A percentile compares a stretch with the other conserved stretches of the same genome.
These are phyloP conservation scores for Candida frijolesensis DNA, from an alignment of 1,139 yeast species.

Conservation along the genomic window DNA sequence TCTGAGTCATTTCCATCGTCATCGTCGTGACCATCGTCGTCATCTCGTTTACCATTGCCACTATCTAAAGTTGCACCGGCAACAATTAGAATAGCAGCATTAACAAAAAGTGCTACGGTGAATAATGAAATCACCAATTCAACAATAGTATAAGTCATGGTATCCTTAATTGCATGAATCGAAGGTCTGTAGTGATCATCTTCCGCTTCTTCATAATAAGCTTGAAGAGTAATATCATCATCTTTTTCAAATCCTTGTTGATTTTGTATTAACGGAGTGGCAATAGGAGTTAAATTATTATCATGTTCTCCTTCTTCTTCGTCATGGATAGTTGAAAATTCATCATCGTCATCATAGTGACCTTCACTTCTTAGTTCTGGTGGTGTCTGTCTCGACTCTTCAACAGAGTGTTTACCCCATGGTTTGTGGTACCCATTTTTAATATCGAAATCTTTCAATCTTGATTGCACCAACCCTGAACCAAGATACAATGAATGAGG, in stretches of 20 bases:
- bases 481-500: slow-evolving; percentile 94
- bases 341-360: background rate
- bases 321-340: background rate
- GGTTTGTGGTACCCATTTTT: slow-evolving; percentile 57
- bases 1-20: slow-evolving; percentile 52
- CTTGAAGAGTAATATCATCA: slow-evolving; percentile 27
- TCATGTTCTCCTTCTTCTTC: slow-evolving; percentile 9
- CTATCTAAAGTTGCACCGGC: slow-evolving; percentile 67
- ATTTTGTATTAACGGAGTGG: slow-evolving; percentile 11
- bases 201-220: slow-evolving; percentile 20
- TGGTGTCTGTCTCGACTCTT: slow-evolving; percentile 2
- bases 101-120: slow-evolving; percentile 78
- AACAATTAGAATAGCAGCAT: slow-evolving; percentile 74
- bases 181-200: slow-evolving; percentile 61
- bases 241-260: slow-evolving; percentile 22
- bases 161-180: slow-evolving; percentile 63
- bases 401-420: slow-evolving; percentile 8
- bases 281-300: slow-evolving; percentile 13
- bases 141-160: slow-evolving; percentile 65
- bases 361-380: background rate
- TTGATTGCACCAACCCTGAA: slow-evolving; percentile 88
- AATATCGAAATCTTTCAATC: slow-evolving; percentile 79
- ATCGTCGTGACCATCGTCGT: slow-evolving; percentile 39
- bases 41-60: slow-evolving; percentile 13
- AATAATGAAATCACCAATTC: slow-evolving; percentile 69